phyloP scores from a whole-genome alignment of 179 eudicot genomes.

The Vitellaria paradoxa region DNA sequence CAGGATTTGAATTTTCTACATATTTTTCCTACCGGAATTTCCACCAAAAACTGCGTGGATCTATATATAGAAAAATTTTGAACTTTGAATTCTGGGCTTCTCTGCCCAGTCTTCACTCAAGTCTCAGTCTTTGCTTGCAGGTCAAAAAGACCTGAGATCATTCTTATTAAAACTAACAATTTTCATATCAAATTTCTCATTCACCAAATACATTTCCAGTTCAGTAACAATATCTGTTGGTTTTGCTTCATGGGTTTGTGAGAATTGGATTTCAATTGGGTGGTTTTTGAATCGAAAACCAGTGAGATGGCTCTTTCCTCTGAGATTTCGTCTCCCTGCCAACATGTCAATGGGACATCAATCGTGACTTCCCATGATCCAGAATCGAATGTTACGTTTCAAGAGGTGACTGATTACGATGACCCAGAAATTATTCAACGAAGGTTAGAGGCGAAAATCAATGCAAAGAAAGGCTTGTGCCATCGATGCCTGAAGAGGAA shows the following conservation, averaged over 20 bases:
- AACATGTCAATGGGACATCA: conserved; percentile 26
- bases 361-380: conserved; percentile 45
- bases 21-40: too few species aligned
- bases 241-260: neutral
- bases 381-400: conserved; percentile 32
- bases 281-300: neutral
- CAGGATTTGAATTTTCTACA: too few species aligned
- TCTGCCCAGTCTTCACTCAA: too few species aligned
- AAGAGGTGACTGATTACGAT: conserved; percentile 15
- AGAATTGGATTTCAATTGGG: too few species aligned
- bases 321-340: conserved; percentile 26
- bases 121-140: too few species aligned
- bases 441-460: conserved; percentile 25
- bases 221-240: neutral
- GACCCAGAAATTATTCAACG: conserved; percentile 22
- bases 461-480: conserved; percentile 64
- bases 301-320: conserved; percentile 35
- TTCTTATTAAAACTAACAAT: too few species aligned
- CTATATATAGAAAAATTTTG: too few species aligned
- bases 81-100: too few species aligned
- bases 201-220: too few species aligned
- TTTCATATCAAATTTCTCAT: too few species aligned
- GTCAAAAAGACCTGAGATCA: too few species aligned
- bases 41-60: too few species aligned
- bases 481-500: conserved; percentile 53